Percentiles rank a stretch among this genome's conserved stretches.
Evolutionary conservation across 2,329 filamentous ascomycete genomes (phyloP).

Genomic region (Ceratocystis alfenasii): DNA sequence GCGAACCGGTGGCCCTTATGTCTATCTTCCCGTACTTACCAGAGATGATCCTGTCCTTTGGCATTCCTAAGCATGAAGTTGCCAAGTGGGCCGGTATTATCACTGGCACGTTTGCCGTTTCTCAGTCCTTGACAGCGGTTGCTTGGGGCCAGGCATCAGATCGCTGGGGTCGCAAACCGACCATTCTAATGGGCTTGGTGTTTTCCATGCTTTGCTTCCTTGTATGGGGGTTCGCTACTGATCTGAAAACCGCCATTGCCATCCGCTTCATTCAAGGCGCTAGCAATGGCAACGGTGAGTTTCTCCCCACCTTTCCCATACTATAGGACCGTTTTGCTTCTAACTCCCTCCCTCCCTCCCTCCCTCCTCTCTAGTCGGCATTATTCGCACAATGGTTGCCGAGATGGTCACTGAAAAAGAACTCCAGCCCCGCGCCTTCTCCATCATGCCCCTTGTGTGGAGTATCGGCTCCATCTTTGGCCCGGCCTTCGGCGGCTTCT

Average conservation of each 20-base stretch:
- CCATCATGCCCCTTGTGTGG: slow-evolving; percentile 85
- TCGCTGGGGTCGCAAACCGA: slow-evolving; percentile 65
- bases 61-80: slow-evolving; percentile 56
- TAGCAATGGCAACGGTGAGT: slow-evolving; percentile 69
- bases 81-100: slow-evolving; percentile 72
- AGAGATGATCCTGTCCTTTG: slow-evolving; percentile 74
- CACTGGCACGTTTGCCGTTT: slow-evolving; percentile 58
- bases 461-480: slow-evolving; percentile 79
- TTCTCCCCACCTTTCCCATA: background rate
- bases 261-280: slow-evolving; percentile 68
- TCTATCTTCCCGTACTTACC: slow-evolving; percentile 60
- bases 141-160: slow-evolving; percentile 70
- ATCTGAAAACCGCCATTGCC: slow-evolving; percentile 64
- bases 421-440: slow-evolving; percentile 79
- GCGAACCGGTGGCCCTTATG: slow-evolving; percentile 61
- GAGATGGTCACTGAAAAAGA: slow-evolving; percentile 83
- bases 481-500: slow-evolving; percentile 73
- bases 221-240: slow-evolving; percentile 72
- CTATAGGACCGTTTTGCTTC: background rate
- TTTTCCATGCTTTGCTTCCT: slow-evolving; percentile 74
- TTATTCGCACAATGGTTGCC: slow-evolving; percentile 81
- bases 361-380: slow-evolving; percentile 50
- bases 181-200: slow-evolving; percentile 60
- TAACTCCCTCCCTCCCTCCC: background rate
- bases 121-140: slow-evolving; percentile 60